Conservation (phyloP, 1,139 yeast species). For the Schwanniomyces etchellsii region DNA sequence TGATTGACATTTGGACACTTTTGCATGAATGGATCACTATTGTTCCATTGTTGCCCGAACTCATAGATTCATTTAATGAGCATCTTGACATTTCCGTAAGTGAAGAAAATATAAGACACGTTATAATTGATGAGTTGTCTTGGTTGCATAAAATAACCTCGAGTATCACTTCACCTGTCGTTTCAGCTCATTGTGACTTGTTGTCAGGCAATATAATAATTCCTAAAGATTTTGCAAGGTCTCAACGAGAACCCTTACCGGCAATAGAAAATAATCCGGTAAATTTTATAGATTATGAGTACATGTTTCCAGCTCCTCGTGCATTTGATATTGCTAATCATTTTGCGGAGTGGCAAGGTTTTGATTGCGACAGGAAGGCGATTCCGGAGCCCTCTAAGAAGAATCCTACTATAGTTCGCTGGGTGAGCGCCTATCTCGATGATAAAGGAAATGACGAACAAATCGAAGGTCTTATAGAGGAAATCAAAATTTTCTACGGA, state of each 20-base stretch:
- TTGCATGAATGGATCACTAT: conserved; percentile 57
- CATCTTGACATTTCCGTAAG: conserved; percentile 21
- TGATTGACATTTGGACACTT: conserved; percentile 53
- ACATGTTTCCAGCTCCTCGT: conserved; percentile 74
- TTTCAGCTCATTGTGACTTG: conserved; percentile 68
- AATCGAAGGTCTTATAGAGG: conserved; percentile 39
- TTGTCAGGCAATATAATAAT: conserved; percentile 68
- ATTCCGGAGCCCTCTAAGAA: conserved; percentile 48
- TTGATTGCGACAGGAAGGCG: conserved; percentile 57
- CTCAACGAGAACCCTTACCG: conserved; percentile 16
- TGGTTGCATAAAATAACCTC: conserved; percentile 46
- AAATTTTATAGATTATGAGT: conserved; percentile 75
- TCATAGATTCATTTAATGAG: conserved; percentile 34
- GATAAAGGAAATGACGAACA: conserved; percentile 18
- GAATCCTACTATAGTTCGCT: conserved; percentile 44
- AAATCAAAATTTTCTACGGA: conserved; percentile 61
- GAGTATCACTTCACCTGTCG: conserved; percentile 45
- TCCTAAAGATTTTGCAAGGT: conserved; percentile 31
- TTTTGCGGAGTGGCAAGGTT: conserved; percentile 85
- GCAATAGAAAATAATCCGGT: conserved; percentile 38
- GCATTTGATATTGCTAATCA: conserved; percentile 86
- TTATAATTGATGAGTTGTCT: conserved; percentile 41
- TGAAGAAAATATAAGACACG: conserved; percentile 29
- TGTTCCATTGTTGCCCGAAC: conserved; percentile 47
- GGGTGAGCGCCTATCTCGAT: conserved; percentile 49